Conservation (phyloP, 495 filamentous ascomycete genomes). For the Durotheca rogersii region DNA sequence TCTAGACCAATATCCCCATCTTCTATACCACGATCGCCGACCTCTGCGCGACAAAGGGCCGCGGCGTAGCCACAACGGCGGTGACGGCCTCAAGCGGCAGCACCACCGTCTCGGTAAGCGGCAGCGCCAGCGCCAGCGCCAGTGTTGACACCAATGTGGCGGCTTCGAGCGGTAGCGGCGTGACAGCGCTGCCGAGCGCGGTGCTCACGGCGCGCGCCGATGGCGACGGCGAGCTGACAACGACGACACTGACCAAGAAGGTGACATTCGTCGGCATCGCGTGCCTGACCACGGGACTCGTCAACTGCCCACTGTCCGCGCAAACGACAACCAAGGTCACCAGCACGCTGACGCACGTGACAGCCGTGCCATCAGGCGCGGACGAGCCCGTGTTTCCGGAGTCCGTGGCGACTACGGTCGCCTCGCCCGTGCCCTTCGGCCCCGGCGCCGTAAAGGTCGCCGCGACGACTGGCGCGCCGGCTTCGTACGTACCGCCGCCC, state of each 20-base stretch:
- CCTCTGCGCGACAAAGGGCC: conserved; percentile 42
- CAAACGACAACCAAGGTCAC: conserved; percentile 43
- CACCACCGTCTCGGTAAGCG: no score
- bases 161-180: conserved; percentile 12
- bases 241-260: conserved; percentile 38
- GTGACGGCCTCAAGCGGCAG: no score
- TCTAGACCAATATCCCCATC: conserved; percentile 47
- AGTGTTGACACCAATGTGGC: no score
- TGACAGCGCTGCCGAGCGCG: conserved; percentile 28
- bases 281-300: conserved; percentile 42
- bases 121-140: no score
- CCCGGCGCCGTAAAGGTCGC: conserved; percentile 37
- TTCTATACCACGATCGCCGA: conserved; percentile 55
- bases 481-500: conserved; percentile 35
- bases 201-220: conserved; percentile 32
- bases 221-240: conserved; percentile 33
- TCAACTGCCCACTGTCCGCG: conserved; percentile 49
- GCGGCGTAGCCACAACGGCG: conserved; percentile 20
- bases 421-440: conserved; percentile 42
- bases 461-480: conserved; percentile 39
- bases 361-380: conserved; percentile 41
- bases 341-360: conserved; percentile 36
- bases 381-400: conserved; percentile 41
- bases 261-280: conserved; percentile 40
- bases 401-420: conserved; percentile 32